These are phyloP conservation scores for Nakaseomyces uthaithaninus DNA, from an alignment of 1,139 yeast genomes.

Conservation along the genomic window DNA sequence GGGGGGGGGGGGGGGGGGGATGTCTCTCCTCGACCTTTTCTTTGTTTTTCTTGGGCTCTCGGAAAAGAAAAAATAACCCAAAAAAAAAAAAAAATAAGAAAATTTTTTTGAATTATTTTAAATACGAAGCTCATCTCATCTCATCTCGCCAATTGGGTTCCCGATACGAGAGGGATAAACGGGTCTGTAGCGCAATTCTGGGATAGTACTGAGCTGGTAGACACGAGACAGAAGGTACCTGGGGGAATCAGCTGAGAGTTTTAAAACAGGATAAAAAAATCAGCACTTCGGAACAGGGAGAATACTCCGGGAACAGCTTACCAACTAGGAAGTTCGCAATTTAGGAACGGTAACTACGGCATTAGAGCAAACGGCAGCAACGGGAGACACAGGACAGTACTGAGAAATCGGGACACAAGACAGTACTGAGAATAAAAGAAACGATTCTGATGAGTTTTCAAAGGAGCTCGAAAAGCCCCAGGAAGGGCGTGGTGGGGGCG, in stretches of 20 bases:
- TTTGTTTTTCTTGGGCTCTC: not conserved
- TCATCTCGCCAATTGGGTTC: conserved; percentile 10
- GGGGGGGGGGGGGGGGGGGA: too few species aligned
- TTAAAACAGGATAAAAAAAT: too few species aligned
- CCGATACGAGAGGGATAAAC: not conserved
- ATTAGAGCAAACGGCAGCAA: too few species aligned
- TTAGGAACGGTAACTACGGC: too few species aligned
- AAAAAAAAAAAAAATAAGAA: not conserved
- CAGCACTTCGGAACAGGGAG: too few species aligned
- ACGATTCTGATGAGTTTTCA: not conserved
- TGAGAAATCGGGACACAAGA: not conserved
- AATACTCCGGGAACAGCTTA: too few species aligned
- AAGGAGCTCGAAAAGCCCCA: conserved; percentile 4
- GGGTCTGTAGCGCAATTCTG: not conserved
- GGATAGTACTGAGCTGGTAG: not conserved
- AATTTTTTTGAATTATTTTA: not conserved
- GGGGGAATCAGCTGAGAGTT: too few species aligned
- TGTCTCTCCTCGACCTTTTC: too few species aligned
- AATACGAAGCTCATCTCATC: conserved; percentile 10
- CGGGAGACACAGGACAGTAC: too few species aligned
- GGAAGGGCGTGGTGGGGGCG: not conserved
- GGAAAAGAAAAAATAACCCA: not conserved
- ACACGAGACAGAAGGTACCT: not conserved
- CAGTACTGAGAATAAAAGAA: not conserved
- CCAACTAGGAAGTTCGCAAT: too few species aligned